Evolutionary conservation across 176 grass and related monocot genomes (phyloP).

Genomic region (Rhynchospora pubera): DNA sequence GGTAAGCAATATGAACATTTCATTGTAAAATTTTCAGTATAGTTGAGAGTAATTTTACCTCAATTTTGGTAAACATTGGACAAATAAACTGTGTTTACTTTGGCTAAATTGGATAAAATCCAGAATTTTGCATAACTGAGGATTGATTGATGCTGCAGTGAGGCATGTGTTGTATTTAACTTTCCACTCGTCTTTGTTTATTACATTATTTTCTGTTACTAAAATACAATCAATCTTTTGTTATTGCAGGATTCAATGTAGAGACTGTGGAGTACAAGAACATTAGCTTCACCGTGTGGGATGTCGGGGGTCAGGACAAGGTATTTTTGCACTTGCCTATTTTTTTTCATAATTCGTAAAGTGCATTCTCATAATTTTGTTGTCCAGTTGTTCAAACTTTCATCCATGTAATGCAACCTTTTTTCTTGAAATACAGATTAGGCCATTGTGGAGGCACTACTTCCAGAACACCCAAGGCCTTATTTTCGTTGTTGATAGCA

Average conservation of each 20-base stretch:
- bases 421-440: constrained; percentile 43
- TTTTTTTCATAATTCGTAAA: background rate
- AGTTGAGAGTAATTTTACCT: background rate
- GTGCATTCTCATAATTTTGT: background rate
- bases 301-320: constrained; percentile 99
- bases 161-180: background rate
- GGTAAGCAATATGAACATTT: constrained; percentile 26
- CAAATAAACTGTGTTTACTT: background rate
- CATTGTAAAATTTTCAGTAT: background rate
- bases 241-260: constrained; percentile 58
- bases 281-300: constrained; percentile 97
- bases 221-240: background rate
- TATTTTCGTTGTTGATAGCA: constrained; percentile 73
- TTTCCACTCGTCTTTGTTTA: background rate
- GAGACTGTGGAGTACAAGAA: constrained; percentile 95
- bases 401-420: background rate
- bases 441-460: constrained; percentile 71
- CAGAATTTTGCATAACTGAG: background rate
- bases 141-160: background rate
- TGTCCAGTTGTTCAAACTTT: background rate
- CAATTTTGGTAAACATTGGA: background rate
- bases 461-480: constrained; percentile 74
- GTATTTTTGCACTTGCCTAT: constrained; percentile 19
- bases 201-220: background rate
- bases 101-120: background rate